phyloP scores from a whole-genome alignment of 345 rosid genomes.

The Atalantia buxifolia region DNA sequence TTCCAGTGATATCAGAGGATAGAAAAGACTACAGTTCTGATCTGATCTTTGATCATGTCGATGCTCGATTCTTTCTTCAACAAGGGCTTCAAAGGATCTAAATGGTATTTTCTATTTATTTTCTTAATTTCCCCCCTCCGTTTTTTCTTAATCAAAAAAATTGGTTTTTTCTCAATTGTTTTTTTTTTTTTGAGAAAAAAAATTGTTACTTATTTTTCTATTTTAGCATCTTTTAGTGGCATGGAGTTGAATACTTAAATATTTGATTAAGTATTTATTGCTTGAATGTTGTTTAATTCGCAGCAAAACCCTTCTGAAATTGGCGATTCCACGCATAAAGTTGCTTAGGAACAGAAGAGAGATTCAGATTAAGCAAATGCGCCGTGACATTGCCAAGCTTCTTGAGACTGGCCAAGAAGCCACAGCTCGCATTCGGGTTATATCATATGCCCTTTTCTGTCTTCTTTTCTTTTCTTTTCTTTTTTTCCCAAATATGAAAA shows the following conservation, averaged over 20 bases:
- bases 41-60: slow-evolving; percentile 49
- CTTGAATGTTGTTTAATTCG: neutral
- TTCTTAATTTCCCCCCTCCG: neutral
- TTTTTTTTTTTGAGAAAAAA: too few relatives aligned
- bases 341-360: slow-evolving; percentile 88
- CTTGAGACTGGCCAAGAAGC: slow-evolving; percentile 99
- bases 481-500: neutral
- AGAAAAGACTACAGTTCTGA: neutral
- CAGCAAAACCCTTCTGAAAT: slow-evolving; percentile 90
- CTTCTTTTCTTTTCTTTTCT: neutral
- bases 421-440: slow-evolving; percentile 94
- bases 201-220: neutral
- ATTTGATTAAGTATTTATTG: neutral
- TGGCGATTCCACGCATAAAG: slow-evolving; percentile 80
- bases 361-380: slow-evolving; percentile 90
- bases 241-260: neutral
- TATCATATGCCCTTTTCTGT: neutral
- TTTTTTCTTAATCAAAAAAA: neutral
- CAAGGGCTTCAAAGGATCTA: slow-evolving; percentile 86
- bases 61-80: slow-evolving; percentile 87
- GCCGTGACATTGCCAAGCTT: slow-evolving; percentile 87
- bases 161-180: neutral
- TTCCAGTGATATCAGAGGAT: neutral
- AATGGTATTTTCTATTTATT: slow-evolving; percentile 43
- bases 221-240: neutral